phyloP scores from a whole-genome alignment of 2,329 filamentous ascomycete genomes.

The Diaporthe australafricana region DNA sequence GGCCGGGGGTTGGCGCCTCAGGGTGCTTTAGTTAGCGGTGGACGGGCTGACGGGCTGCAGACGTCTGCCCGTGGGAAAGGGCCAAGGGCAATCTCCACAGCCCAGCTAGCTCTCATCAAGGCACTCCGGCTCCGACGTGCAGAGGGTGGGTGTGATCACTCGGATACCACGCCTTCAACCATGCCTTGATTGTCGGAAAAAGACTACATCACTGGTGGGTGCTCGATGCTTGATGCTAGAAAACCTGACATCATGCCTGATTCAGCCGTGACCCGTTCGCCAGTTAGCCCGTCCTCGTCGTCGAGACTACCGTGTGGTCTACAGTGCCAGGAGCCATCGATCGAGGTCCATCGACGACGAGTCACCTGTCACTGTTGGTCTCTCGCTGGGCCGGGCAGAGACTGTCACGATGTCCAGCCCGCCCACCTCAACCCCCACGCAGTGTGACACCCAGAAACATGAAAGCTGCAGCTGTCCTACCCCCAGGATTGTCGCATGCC shows the following conservation, averaged over 20 bases:
- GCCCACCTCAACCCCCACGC: conserved; percentile 22
- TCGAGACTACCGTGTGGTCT: background rate
- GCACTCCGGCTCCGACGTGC: conserved; percentile 20
- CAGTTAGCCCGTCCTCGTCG: background rate
- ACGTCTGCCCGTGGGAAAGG: background rate
- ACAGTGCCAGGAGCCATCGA: background rate
- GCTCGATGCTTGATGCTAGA: background rate
- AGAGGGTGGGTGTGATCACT: background rate
- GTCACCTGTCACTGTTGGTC: conserved; percentile 14
- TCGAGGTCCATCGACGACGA: conserved; percentile 12
- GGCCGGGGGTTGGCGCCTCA: conserved; percentile 21
- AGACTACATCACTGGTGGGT: background rate
- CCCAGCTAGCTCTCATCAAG: background rate
- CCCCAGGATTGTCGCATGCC: background rate
- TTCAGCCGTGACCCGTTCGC: conserved; percentile 17
- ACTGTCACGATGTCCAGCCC: conserved; percentile 20
- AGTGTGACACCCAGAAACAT: conserved; percentile 28
- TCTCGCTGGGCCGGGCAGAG: background rate
- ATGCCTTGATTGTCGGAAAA: background rate
- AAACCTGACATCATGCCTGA: conserved; percentile 26
- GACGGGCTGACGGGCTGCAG: background rate
- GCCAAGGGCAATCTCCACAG: background rate
- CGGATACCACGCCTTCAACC: background rate
- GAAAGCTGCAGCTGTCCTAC: conserved; percentile 8
- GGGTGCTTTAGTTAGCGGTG: conserved; percentile 1